phyloP scores from a whole-genome alignment of 768 basidiomycete species.

The Tephrocybe sp. region DNA sequence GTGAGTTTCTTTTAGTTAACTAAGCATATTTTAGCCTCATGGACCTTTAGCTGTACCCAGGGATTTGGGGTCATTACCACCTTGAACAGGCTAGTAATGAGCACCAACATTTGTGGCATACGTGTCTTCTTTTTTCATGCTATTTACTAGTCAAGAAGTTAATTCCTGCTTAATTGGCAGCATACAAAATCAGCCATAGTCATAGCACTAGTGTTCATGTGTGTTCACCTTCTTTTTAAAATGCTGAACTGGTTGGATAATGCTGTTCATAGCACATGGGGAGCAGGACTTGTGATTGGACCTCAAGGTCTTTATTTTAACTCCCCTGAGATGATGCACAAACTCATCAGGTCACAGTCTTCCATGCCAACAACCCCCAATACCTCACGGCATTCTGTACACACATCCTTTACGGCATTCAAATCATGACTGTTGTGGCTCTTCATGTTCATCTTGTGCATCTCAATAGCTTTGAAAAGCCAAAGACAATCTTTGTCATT shows the following conservation, averaged over 20 bases:
- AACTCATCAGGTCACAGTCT: conserved; percentile 28
- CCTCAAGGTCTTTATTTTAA: conserved; percentile 35
- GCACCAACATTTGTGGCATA: conserved; percentile 45
- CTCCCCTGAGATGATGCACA: not conserved
- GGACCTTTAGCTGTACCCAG: conserved; percentile 47
- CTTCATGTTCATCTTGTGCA: conserved; percentile 42
- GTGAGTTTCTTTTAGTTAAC: conserved; percentile 21
- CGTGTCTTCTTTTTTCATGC: conserved; percentile 7
- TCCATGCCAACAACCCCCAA: conserved; percentile 46
- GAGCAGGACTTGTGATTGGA: conserved; percentile 50
- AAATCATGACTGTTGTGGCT: conserved; percentile 35
- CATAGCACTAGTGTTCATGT: conserved; percentile 48
- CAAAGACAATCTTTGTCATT: conserved; percentile 32
- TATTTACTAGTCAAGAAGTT: too few relatives aligned
- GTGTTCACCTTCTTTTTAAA: too few relatives aligned
- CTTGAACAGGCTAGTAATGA: conserved; percentile 46
- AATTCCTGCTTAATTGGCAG: too few relatives aligned
- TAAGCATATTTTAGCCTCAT: too few relatives aligned
- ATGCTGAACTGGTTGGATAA: too few relatives aligned
- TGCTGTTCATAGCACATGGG: conserved; percentile 42
- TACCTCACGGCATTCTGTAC: conserved; percentile 47
- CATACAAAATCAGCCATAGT: conserved; percentile 51
- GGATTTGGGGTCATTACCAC: conserved; percentile 48
- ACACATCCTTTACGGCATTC: conserved; percentile 47
- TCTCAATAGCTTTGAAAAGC: conserved; percentile 39